A percentile compares a stretch with the other conserved stretches of the same genome.
phyloP scores from a whole-genome alignment of 305 asterid species.

The Solanum hybrid region DNA sequence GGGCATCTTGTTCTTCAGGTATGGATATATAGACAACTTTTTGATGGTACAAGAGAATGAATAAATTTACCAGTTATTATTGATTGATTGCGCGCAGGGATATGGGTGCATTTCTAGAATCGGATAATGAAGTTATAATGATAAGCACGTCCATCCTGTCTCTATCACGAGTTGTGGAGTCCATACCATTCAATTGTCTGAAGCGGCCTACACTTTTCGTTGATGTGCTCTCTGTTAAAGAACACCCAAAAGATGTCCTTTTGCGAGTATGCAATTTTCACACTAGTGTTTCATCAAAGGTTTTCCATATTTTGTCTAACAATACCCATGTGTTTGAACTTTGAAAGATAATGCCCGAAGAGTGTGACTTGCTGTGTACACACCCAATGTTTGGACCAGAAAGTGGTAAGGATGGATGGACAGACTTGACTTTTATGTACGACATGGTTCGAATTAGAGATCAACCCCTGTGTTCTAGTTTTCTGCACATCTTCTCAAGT shows the following conservation, averaged over 20 bases:
- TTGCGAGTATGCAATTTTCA: constrained; percentile 32
- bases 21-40: not conserved
- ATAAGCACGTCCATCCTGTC: constrained; percentile 74
- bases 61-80: not conserved
- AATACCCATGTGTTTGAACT: not conserved
- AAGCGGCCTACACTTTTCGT: constrained; percentile 50
- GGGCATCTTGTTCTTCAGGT: constrained; percentile 68
- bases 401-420: constrained; percentile 84
- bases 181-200: constrained; percentile 44
- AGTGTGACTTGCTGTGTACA: constrained; percentile 73
- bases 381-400: constrained; percentile 98
- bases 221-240: constrained; percentile 86
- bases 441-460: constrained; percentile 58
- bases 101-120: constrained; percentile 41
- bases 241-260: constrained; percentile 62
- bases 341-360: constrained; percentile 56
- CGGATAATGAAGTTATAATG: constrained; percentile 51
- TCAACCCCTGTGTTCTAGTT: constrained; percentile 44
- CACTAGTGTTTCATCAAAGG: not conserved
- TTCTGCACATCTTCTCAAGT: constrained; percentile 54
- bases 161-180: constrained; percentile 45
- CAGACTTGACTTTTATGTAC: constrained; percentile 50
- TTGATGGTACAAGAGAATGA: not conserved
- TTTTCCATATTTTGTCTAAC: not conserved
- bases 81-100: constrained; percentile 27